Percentiles rank a stretch among this genome's conserved stretches.
phyloP scores from a whole-genome alignment of 805 yeast species.

The Starmerella powellii region DNA sequence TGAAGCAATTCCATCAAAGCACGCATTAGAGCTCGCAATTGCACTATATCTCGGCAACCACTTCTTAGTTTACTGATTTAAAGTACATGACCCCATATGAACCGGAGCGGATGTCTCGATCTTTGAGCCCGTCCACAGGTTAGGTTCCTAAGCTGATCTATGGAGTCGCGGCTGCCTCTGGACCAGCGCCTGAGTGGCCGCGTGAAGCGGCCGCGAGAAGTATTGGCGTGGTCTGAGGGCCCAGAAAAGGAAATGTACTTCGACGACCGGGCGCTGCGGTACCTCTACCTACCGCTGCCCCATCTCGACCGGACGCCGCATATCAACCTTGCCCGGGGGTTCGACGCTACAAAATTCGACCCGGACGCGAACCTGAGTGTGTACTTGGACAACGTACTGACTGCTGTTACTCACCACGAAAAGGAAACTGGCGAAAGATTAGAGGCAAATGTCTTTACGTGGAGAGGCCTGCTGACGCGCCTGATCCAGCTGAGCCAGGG shows the following conservation, averaged over 20 bases:
- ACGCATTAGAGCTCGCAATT: no score
- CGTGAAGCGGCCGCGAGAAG: constrained; percentile 75
- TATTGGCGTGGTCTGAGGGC: constrained; percentile 49
- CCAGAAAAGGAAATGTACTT: constrained; percentile 34
- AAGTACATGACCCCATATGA: no score
- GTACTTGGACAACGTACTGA: constrained; percentile 47
- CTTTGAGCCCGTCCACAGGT: no score
- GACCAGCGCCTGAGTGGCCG: constrained; percentile 36
- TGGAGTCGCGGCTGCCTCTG: constrained; percentile 20
- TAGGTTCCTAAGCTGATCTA: neutral
- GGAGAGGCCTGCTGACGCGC: constrained; percentile 73
- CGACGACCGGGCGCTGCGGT: constrained; percentile 47
- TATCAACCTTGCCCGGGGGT: constrained; percentile 50
- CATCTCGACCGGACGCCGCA: constrained; percentile 43
- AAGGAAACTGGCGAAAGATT: constrained; percentile 34
- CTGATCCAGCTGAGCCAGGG: constrained; percentile 54
- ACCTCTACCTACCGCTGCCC: constrained; percentile 70
- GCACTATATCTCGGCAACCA: no score
- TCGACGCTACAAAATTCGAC: constrained; percentile 41
- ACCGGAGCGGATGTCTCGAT: no score
- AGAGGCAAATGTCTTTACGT: constrained; percentile 59
- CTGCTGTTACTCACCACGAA: constrained; percentile 48
- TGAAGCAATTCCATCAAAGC: no score
- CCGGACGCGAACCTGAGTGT: constrained; percentile 26
- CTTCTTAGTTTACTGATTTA: no score